A percentile compares a stretch with the other conserved stretches of the same genome.
These are phyloP conservation scores for Cystobasidium onofrii DNA, from an alignment of 768 basidiomycete species.

Conservation along the genomic window DNA sequence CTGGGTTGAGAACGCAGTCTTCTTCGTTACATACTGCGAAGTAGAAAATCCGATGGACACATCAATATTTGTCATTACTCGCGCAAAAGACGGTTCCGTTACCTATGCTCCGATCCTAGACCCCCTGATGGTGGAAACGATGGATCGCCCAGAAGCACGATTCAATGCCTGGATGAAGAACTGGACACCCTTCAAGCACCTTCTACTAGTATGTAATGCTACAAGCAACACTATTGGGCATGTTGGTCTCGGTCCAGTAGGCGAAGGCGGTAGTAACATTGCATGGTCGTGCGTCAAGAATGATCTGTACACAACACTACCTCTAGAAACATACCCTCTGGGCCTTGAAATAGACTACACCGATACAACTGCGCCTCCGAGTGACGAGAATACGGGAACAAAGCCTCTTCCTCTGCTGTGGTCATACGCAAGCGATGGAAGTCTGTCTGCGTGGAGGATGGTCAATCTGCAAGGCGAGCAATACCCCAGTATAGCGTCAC, in stretches of 20 bases:
- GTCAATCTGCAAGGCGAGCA: constrained; percentile 7
- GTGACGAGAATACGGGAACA: neutral
- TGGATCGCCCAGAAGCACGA: constrained; percentile 23
- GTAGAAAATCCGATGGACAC: constrained; percentile 29
- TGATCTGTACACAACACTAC: constrained; percentile 33
- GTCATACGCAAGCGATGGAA: constrained; percentile 19
- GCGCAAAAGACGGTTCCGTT: constrained; percentile 35
- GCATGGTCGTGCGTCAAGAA: constrained; percentile 28
- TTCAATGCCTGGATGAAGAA: constrained; percentile 37
- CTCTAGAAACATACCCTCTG: constrained; percentile 45
- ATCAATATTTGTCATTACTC: constrained; percentile 42
- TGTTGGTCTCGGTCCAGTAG: constrained; percentile 20
- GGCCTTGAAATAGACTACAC: constrained; percentile 47
- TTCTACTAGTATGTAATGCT: constrained; percentile 44
- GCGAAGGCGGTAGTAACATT: neutral
- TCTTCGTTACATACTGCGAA: constrained; percentile 45
- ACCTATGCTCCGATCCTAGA: constrained; percentile 13
- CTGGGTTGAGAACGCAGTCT: constrained; percentile 50
- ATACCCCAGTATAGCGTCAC: neutral
- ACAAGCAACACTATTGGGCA: constrained; percentile 38
- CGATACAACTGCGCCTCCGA: constrained; percentile 37
- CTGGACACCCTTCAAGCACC: constrained; percentile 46
- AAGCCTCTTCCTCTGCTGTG: constrained; percentile 6
- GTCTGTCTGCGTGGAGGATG: constrained; percentile 22
- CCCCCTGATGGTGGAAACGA: constrained; percentile 24